A percentile compares a stretch with the other conserved stretches of the same genome.
phyloP scores from a whole-genome alignment of 1,284 basidiomycete species.

The Tetrapyrgos nigripes region DNA sequence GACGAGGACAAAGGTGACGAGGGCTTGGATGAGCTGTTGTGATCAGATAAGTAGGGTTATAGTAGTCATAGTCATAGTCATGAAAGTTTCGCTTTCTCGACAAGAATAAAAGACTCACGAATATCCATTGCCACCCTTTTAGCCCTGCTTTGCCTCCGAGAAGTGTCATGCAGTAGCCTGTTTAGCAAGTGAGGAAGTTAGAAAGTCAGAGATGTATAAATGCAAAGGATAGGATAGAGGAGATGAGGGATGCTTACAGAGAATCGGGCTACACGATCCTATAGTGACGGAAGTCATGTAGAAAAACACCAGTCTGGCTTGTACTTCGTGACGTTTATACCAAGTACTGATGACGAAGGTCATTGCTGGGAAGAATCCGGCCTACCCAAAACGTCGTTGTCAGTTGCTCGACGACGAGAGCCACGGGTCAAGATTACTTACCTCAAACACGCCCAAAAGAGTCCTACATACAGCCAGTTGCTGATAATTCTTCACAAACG shows the following conservation, averaged over 20 bases:
- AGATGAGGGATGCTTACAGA: slow-evolving; percentile 43
- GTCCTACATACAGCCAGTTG: no score
- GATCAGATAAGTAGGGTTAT: no score
- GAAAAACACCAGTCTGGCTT: slow-evolving; percentile 47
- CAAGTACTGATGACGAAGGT: slow-evolving; percentile 49
- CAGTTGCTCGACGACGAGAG: no score
- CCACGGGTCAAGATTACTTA: no score
- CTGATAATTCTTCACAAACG: no score
- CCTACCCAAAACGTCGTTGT: no score
- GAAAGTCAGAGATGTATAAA: slow-evolving; percentile 22
- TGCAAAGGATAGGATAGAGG: slow-evolving; percentile 48
- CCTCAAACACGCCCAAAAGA: no score
- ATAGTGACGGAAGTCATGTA: no score
- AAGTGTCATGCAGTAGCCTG: slow-evolving; percentile 29
- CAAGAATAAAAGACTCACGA: slow-evolving; percentile 34
- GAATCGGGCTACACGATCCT: no score
- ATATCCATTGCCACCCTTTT: slow-evolving; percentile 53
- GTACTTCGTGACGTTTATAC: slow-evolving; percentile 52
- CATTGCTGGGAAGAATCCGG: no score
- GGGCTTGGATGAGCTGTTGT: slow-evolving; percentile 46
- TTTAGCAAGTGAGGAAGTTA: background rate
- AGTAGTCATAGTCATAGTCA: background rate
- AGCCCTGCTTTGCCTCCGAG: slow-evolving; percentile 44
- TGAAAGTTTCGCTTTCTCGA: background rate
- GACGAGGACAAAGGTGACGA: slow-evolving; percentile 45